phyloP scores from a whole-genome alignment of 2,329 filamentous ascomycete genomes.

The Penicillium sp. region DNA sequence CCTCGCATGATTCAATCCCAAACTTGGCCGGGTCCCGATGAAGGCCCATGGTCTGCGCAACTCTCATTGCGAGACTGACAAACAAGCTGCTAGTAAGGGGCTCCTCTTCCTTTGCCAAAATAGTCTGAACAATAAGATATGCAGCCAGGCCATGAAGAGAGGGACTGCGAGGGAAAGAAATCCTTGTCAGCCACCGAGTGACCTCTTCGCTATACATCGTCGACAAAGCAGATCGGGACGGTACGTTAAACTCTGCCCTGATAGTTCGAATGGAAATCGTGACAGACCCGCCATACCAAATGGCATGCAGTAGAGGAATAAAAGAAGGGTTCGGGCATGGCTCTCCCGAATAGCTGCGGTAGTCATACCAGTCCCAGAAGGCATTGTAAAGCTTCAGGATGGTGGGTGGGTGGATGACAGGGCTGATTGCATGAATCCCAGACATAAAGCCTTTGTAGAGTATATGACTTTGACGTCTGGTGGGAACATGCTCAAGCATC shows the following conservation, averaged over 20 bases:
- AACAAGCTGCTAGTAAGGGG: conserved; percentile 50
- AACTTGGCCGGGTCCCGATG: conserved; percentile 51
- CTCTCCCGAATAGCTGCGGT: conserved; percentile 36
- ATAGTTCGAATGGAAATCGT: conserved; percentile 44
- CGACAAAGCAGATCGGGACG: conserved; percentile 38
- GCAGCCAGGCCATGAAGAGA: conserved; percentile 47
- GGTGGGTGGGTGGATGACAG: conserved; percentile 45
- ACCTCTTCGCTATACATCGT: conserved; percentile 44
- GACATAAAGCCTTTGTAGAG: conserved; percentile 49
- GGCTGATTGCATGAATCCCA: conserved; percentile 47
- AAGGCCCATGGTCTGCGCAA: conserved; percentile 50
- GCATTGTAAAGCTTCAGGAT: conserved; percentile 42
- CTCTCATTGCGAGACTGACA: conserved; percentile 47
- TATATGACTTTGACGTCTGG: conserved; percentile 46
- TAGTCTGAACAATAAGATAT: conserved; percentile 48
- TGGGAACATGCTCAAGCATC: conserved; percentile 44
- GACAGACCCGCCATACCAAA: conserved; percentile 50
- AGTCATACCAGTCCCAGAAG: conserved; percentile 49
- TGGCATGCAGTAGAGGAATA: conserved; percentile 46
- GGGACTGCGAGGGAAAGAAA: conserved; percentile 47
- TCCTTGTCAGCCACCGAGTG: conserved; percentile 42
- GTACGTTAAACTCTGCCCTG: conserved; percentile 39
- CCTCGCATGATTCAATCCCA: conserved; percentile 44
- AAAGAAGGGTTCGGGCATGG: conserved; percentile 42
- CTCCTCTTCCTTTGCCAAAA: conserved; percentile 49